Conservation (phyloP, 1,139 yeast genomes). For the Diutina scorzettiae region DNA sequence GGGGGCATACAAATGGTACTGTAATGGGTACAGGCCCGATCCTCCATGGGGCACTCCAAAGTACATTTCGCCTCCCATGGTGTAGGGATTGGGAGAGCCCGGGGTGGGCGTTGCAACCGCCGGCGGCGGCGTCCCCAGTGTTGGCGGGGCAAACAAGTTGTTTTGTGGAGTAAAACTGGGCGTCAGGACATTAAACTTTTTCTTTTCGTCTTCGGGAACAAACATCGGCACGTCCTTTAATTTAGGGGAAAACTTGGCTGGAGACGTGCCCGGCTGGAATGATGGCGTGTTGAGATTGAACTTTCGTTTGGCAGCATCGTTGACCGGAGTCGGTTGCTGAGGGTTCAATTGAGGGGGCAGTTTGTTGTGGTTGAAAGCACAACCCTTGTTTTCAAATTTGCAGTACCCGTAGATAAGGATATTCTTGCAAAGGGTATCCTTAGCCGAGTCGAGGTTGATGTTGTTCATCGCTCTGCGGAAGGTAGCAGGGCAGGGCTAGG, state of each 20-base stretch:
- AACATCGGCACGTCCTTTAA: conserved; percentile 45
- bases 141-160: background rate
- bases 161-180: conserved; percentile 22
- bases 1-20: conserved; percentile 86
- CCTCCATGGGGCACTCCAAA: conserved; percentile 10
- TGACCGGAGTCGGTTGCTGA: background rate
- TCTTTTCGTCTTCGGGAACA: conserved; percentile 24
- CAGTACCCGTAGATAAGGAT: conserved; percentile 82
- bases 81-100: conserved; percentile 1
- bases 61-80: background rate
- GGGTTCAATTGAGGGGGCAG: background rate
- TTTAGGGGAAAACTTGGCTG: conserved; percentile 38
- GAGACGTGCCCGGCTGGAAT: conserved; percentile 37
- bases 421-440: conserved; percentile 75
- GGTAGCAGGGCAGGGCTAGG: too few species aligned
- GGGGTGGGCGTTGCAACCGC: background rate
- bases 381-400: conserved; percentile 81
- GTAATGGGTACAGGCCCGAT: conserved; percentile 43
- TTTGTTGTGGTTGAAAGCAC: conserved; percentile 56
- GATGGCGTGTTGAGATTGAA: conserved; percentile 57
- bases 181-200: conserved; percentile 21
- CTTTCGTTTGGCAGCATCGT: conserved; percentile 23
- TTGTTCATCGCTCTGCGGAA: conserved; percentile 11
- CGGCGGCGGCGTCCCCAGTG: background rate
- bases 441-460: conserved; percentile 43